Evolutionary conservation across 768 basidiomycete species (phyloP).

Genomic region (Agaricus subrufescens): DNA sequence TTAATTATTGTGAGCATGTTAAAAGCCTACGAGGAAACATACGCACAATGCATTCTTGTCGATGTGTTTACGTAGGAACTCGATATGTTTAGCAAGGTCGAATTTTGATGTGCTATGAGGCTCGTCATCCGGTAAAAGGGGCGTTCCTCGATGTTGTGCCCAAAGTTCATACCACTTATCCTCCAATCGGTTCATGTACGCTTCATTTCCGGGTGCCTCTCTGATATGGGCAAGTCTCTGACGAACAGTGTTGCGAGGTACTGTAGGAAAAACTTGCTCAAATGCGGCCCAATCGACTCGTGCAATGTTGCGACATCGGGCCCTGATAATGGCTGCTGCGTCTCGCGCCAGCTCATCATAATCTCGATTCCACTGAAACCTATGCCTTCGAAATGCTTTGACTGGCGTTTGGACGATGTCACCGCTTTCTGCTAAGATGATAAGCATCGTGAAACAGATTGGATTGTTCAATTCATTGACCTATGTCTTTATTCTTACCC

Average conservation of each 20-base stretch:
- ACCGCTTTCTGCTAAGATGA: slow-evolving; percentile 4
- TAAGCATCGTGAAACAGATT: background rate
- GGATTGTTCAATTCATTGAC: background rate
- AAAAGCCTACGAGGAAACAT: background rate
- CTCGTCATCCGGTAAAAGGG: slow-evolving; percentile 66
- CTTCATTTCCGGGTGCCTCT: slow-evolving; percentile 59
- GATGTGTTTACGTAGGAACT: slow-evolving; percentile 74
- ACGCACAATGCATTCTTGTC: slow-evolving; percentile 87
- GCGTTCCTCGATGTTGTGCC: slow-evolving; percentile 63
- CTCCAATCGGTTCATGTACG: slow-evolving; percentile 76
- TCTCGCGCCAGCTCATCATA: slow-evolving; percentile 89
- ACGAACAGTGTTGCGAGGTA: slow-evolving; percentile 69
- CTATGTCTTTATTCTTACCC: slow-evolving; percentile 16
- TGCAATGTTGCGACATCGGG: slow-evolving; percentile 59
- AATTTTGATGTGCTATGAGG: slow-evolving; percentile 67
- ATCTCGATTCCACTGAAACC: slow-evolving; percentile 82
- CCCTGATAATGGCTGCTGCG: slow-evolving; percentile 74
- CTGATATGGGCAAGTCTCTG: slow-evolving; percentile 59
- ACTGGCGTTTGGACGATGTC: slow-evolving; percentile 31
- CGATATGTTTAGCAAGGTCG: slow-evolving; percentile 74
- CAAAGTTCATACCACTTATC: slow-evolving; percentile 80
- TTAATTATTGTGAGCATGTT: slow-evolving; percentile 21
- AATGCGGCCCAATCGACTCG: slow-evolving; percentile 70
- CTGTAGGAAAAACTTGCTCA: slow-evolving; percentile 74
- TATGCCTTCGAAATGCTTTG: slow-evolving; percentile 47